These are phyloP conservation scores for Neonectria magnoliae DNA, from an alignment of 2,329 filamentous ascomycete genomes.

Conservation along the genomic window DNA sequence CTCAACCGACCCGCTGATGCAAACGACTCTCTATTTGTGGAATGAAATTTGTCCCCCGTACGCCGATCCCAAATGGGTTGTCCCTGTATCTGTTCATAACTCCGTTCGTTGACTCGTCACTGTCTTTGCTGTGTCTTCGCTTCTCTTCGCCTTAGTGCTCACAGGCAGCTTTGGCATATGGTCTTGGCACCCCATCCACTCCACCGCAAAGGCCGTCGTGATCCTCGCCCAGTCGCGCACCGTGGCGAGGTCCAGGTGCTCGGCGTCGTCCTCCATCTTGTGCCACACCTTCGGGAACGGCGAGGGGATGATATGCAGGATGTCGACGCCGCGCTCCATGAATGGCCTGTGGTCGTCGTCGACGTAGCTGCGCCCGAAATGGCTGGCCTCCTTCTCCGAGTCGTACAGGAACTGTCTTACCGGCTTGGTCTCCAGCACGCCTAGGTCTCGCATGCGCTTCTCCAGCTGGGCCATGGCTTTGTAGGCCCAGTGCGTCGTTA, in stretches of 20 bases:
- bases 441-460: constrained; percentile 73
- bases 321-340: constrained; percentile 83
- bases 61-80: constrained; percentile 30
- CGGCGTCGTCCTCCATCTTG: constrained; percentile 81
- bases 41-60: constrained; percentile 29
- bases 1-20: constrained; percentile 9
- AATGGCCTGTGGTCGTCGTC: constrained; percentile 95
- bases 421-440: constrained; percentile 70
- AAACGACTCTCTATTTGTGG: constrained; percentile 28
- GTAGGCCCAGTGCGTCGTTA: constrained; percentile 94
- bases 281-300: constrained; percentile 92
- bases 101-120: constrained; percentile 47
- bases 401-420: constrained; percentile 71
- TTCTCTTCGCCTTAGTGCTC: constrained; percentile 40
- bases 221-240: constrained; percentile 90
- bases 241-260: constrained; percentile 82
- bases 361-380: constrained; percentile 65
- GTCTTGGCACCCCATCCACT: constrained; percentile 84
- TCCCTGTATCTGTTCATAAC: constrained; percentile 37
- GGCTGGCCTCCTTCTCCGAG: constrained; percentile 59
- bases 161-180: constrained; percentile 46
- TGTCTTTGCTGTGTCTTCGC: constrained; percentile 33
- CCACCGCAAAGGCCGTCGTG: constrained; percentile 82
- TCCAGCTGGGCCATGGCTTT: constrained; percentile 79
- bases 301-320: constrained; percentile 87